Conservation (phyloP, 2,329 filamentous ascomycete species). For the Trichoderma asperellum region DNA sequence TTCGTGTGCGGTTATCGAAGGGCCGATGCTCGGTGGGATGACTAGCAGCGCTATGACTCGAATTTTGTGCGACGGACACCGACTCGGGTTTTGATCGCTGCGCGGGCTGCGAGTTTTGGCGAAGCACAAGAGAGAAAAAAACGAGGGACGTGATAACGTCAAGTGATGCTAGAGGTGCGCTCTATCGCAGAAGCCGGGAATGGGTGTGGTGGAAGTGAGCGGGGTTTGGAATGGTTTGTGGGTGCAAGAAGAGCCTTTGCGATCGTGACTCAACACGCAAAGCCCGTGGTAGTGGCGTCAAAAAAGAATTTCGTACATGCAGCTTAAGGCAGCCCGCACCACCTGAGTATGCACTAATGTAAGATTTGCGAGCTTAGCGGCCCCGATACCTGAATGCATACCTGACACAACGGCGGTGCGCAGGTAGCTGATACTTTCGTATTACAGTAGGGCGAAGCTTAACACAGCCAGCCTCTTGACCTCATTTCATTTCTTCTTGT, state of each 20-base stretch:
- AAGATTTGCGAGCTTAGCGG: slow-evolving; percentile 18
- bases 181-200: slow-evolving; percentile 15
- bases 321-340: slow-evolving; percentile 20
- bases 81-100: slow-evolving; percentile 13
- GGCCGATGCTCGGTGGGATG: slow-evolving; percentile 17
- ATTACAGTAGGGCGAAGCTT: background rate
- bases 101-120: background rate
- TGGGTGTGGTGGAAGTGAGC: slow-evolving; percentile 24
- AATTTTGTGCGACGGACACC: slow-evolving; percentile 23
- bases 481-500: background rate
- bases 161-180: slow-evolving; percentile 1
- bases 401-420: background rate
- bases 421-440: background rate
- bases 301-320: slow-evolving; percentile 22
- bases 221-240: slow-evolving; percentile 25
- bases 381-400: slow-evolving; percentile 26
- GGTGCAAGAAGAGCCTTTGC: slow-evolving; percentile 21
- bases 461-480: background rate
- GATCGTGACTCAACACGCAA: slow-evolving; percentile 29
- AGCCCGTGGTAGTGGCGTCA: slow-evolving; percentile 23
- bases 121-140: background rate
- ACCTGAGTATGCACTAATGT: slow-evolving; percentile 20
- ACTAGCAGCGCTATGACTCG: slow-evolving; percentile 7
- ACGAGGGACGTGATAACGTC: background rate
- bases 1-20: slow-evolving; percentile 10